Base-by-base conservation (phyloP, 768 basidiomycete genomes). In the Mycena amicta region DNA sequence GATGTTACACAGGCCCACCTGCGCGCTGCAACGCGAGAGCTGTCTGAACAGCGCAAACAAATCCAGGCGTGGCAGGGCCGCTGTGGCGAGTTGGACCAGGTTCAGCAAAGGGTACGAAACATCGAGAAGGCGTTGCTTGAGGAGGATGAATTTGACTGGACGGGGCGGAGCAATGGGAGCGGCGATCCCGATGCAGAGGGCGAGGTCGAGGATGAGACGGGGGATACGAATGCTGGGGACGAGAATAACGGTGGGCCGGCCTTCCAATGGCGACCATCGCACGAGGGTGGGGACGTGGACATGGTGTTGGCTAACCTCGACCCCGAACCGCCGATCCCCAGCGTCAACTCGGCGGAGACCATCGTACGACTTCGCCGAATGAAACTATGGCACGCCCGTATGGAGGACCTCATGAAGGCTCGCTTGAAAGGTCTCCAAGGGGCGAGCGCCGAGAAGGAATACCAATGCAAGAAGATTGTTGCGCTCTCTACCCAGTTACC, bases 381-480 rank as follows among this genome's bases (percentile, higher is more conserved):
- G 74, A 88, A 85, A 68, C 71, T 85, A 63, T 99, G 96, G 96
- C 88, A 97, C 70, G 69, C 80, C 55, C 80, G 92, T 55, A 84
- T 91, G 75, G 87, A 93, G 66, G 82, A 84, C 55, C 67, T 96
- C 59, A 83, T 96, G 72, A 78, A 83, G 61, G 79, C 83, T 59
- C 81, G 92, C 59, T 73, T 97, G 58, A 81, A 82, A 67, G 78
- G 79, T 29, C 72, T 95, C 62, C 85, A 91, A 64, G 92, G 89
- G 45, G 87, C 88, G 28, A 89, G 88, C 66, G 89, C 89, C 18
- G 93, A 94, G 74, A 93, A 90, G 74, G 92, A 95, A 69, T 88
- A 90, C 66, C 89, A 94, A 72, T 96, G 92, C 76, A 89, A 91
- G 75, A 95, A 87, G 75, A 88, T 98, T 59, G 88, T 99, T 25